A percentile compares a stretch with the other conserved stretches of the same genome.
Conservation (phyloP, 2,329 filamentous ascomycete species). For the Aspergillus quadricinctus region DNA sequence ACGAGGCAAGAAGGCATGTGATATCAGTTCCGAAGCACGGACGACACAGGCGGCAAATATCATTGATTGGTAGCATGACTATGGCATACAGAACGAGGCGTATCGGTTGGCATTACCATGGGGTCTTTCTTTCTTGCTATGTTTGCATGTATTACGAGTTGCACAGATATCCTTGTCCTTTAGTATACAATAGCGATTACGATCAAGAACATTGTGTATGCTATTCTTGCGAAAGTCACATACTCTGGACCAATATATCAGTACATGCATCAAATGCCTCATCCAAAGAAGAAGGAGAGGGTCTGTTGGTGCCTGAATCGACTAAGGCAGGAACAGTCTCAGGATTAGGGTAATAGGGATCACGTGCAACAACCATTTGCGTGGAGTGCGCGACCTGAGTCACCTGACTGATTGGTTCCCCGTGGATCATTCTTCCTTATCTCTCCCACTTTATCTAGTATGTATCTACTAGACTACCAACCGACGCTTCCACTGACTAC, state of each 20-base stretch:
- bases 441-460: neutral
- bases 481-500: too few species aligned
- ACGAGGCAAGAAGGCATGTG: conserved; percentile 49
- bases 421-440: neutral
- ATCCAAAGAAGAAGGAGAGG: too few species aligned
- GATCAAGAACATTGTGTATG: neutral
- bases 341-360: neutral
- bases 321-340: neutral
- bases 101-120: neutral
- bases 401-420: neutral
- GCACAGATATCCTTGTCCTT: neutral
- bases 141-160: neutral
- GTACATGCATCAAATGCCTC: neutral
- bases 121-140: neutral
- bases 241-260: neutral
- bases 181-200: neutral
- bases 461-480: too few species aligned
- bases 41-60: conserved; percentile 18
- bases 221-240: neutral
- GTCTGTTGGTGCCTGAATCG: neutral
- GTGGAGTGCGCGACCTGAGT: too few species aligned
- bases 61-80: conserved; percentile 31
- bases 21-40: conserved; percentile 14
- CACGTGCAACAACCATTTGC: neutral
- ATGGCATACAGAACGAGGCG: neutral